These are phyloP conservation scores for Ambrosiella beaveri DNA, from an alignment of 2,329 filamentous ascomycete species.

Conservation along the genomic window DNA sequence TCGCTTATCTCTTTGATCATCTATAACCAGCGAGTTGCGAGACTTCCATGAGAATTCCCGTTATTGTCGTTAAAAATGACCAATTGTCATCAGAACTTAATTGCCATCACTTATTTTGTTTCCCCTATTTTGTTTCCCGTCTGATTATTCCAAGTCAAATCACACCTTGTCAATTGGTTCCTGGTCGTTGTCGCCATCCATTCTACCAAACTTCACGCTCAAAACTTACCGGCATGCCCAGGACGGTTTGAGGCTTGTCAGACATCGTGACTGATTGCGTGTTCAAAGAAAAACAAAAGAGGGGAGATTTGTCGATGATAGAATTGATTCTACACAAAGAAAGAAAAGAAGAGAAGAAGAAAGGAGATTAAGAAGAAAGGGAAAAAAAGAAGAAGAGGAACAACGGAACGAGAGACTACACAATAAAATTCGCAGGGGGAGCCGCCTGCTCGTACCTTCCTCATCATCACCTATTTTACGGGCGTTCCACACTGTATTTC, in stretches of 20 bases:
- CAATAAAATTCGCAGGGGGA: neutral
- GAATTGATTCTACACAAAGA: slow-evolving; percentile 8
- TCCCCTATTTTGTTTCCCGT: too few relatives aligned
- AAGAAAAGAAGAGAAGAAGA: slow-evolving; percentile 7
- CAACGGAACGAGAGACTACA: neutral
- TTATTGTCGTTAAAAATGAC: too few relatives aligned
- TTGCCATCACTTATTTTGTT: too few relatives aligned
- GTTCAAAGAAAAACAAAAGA: slow-evolving; percentile 11
- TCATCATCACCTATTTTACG: too few relatives aligned
- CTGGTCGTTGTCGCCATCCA: neutral
- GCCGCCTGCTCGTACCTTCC: neutral
- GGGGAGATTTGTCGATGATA: slow-evolving; percentile 13
- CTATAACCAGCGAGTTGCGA: too few relatives aligned
- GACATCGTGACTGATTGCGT: slow-evolving; percentile 13
- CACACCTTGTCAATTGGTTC: neutral
- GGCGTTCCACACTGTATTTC: too few relatives aligned
- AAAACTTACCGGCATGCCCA: slow-evolving; percentile 14
- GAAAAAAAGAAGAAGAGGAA: slow-evolving; percentile 4
- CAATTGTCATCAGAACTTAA: too few relatives aligned
- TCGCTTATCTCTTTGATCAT: too few relatives aligned
- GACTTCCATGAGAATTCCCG: too few relatives aligned
- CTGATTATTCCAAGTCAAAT: too few relatives aligned
- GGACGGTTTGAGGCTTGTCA: slow-evolving; percentile 12
- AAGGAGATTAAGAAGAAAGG: slow-evolving; percentile 5
- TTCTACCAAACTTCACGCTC: neutral